Conservation (phyloP, 176 grass and related monocot species). For the maize (Zea mays) region Zm-B73-REFERENCE-NAM-5.0 NC_050097.1:17287501-17288000, state of each 20-base stretch:
- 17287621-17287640: conserved; percentile 56
- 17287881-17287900: conserved; percentile 11
- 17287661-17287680: neutral
- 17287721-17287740: neutral
- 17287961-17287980: conserved; percentile 29
- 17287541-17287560: conserved; percentile 54
- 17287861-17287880: conserved; percentile 56
- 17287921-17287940: conserved; percentile 6
- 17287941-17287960: conserved; percentile 57
- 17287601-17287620: conserved; percentile 77
- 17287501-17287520: conserved; percentile 70
- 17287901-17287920: conserved; percentile 31
- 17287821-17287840: conserved; percentile 69
- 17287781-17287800: conserved; percentile 5
- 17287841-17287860: conserved; percentile 90
- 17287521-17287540: conserved; percentile 83
- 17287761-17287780: conserved; percentile 4
- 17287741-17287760: conserved; percentile 15
- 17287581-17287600: conserved; percentile 87
- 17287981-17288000: conserved; percentile 31
- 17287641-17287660: neutral
- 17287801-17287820: neutral
- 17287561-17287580: conserved; percentile 60
- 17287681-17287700: neutral
- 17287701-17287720: neutral